phyloP scores from a whole-genome alignment of 2,329 filamentous ascomycete genomes.

The Fonsecaea monophora region DNA sequence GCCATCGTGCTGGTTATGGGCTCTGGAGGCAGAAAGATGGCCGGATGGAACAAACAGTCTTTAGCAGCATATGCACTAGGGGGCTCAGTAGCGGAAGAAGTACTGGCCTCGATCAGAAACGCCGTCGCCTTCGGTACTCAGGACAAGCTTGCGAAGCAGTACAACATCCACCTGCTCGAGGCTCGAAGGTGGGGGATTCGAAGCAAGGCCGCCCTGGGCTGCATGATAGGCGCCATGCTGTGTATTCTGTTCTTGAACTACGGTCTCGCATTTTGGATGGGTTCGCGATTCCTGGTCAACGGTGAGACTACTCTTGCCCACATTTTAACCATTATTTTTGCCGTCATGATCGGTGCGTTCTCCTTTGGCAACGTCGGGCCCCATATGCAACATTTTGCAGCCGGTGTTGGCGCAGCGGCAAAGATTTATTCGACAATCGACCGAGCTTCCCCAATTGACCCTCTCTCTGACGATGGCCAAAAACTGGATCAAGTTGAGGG shows the following conservation, averaged over 20 bases:
- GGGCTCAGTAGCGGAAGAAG: conserved; percentile 90
- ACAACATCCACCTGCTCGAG: conserved; percentile 74
- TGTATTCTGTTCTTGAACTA: conserved; percentile 85
- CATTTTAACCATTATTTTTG: conserved; percentile 84
- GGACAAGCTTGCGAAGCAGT: conserved; percentile 85
- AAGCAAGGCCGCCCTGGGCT: conserved; percentile 72
- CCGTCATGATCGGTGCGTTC: conserved; percentile 92
- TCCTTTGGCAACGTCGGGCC: conserved; percentile 86
- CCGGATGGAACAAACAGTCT: conserved; percentile 80
- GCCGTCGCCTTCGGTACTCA: conserved; percentile 93
- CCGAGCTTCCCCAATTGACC: conserved; percentile 81
- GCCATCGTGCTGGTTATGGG: conserved; percentile 82
- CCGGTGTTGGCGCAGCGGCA: conserved; percentile 78
- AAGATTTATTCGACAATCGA: conserved; percentile 97
- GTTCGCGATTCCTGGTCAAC: conserved; percentile 71
- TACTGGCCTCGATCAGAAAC: conserved; percentile 90
- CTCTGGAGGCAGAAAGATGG: conserved; percentile 72
- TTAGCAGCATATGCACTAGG: conserved; percentile 81
- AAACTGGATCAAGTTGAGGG: conserved; percentile 77
- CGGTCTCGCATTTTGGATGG: conserved; percentile 87
- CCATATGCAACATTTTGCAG: conserved; percentile 84
- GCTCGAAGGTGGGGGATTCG: conserved; percentile 79
- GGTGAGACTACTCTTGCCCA: conserved; percentile 70
- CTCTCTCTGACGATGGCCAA: conserved; percentile 72
- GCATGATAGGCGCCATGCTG: conserved; percentile 87